phyloP scores from a whole-genome alignment of 495 filamentous ascomycete species.

The Beverwykella pulmonaria region DNA sequence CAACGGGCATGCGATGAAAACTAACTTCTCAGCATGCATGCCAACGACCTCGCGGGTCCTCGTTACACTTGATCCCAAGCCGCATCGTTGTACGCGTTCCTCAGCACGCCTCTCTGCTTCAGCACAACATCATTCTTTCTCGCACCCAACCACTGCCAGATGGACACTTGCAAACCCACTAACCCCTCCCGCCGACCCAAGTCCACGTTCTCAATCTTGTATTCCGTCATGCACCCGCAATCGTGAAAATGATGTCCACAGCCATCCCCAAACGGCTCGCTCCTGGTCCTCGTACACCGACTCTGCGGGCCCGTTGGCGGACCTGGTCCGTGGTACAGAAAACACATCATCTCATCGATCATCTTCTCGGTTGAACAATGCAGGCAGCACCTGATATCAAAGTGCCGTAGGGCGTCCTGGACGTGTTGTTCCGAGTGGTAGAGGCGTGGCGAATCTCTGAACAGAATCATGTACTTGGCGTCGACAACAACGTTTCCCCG shows the following conservation, averaged over 20 bases:
- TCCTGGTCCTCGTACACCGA: background rate
- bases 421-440: background rate
- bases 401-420: background rate
- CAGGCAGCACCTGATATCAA: slow-evolving; percentile 19
- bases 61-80: background rate
- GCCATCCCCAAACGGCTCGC: background rate
- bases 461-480: slow-evolving; percentile 1
- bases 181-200: background rate
- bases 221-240: slow-evolving; percentile 15
- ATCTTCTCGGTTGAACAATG: slow-evolving; percentile 15
- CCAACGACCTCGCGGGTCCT: no score
- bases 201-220: slow-evolving; percentile 13
- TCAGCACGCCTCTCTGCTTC: slow-evolving; percentile 8
- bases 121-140: slow-evolving; percentile 3
- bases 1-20: no score
- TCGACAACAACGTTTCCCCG: slow-evolving; percentile 14
- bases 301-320: background rate
- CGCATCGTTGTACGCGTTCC: slow-evolving; percentile 8
- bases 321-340: background rate
- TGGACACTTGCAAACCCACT: background rate
- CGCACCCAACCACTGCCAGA: slow-evolving; percentile 22
- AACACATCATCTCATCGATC: slow-evolving; percentile 13
- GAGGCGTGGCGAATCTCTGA: background rate
- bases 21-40: no score
- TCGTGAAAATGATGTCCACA: slow-evolving; percentile 19